Conservation (phyloP, 306 rosid genomes). For the peach (Prunus persica) region Prunus_persica_NCBIv2 NC_034013.1:11754501-11755000, state of each 20-base stretch:
- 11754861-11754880: too few species aligned
- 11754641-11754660: not conserved
- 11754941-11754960: too few species aligned
- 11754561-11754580: conserved; percentile 1
- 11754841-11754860: not conserved
- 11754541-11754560: not conserved
- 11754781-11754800: too few species aligned
- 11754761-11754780: not conserved
- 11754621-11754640: not conserved
- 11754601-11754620: not conserved
- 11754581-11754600: conserved; percentile 7
- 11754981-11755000: too few species aligned
- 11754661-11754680: not conserved
- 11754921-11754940: too few species aligned
- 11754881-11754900: too few species aligned
- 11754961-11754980: not conserved
- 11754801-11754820: too few species aligned
- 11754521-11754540: conserved; percentile 9
- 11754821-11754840: not conserved
- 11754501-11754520: not conserved
- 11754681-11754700: not conserved
- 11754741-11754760: not conserved
- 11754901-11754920: too few species aligned
- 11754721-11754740: not conserved
- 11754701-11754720: not conserved